Conservation (phyloP, 345 rosid species). For the Populus pruinosa region DNA sequence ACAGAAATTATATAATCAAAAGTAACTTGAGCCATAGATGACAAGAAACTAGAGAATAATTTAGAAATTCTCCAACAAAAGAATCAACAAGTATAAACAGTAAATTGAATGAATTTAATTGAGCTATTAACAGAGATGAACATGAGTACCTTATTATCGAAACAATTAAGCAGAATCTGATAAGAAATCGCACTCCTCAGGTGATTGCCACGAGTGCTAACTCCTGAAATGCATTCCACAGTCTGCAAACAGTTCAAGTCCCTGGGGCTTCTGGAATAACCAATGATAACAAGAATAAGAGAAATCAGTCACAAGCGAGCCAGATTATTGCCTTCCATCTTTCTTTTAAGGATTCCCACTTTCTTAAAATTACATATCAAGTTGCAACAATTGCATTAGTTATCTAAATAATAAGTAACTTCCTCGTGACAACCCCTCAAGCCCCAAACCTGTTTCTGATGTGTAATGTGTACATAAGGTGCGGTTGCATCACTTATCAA, state of each 20-base stretch:
- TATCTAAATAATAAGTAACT: background rate
- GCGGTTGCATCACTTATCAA: background rate
- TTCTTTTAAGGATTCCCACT: background rate
- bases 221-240: conserved; percentile 68
- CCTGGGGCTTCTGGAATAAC: conserved; percentile 53
- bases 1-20: background rate
- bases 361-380: background rate
- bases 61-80: background rate
- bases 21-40: background rate
- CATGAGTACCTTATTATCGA: conserved; percentile 54
- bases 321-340: background rate
- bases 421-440: background rate
- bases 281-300: conserved; percentile 5
- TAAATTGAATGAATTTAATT: background rate
- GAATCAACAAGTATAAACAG: background rate
- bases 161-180: conserved; percentile 50
- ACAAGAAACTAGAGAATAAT: background rate
- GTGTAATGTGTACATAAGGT: background rate
- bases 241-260: conserved; percentile 74
- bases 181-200: conserved; percentile 60
- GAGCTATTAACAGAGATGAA: background rate
- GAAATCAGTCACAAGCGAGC: background rate
- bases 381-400: background rate
- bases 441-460: too few relatives aligned
- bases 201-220: conserved; percentile 49